Conservation (phyloP, 148 eudicot genomes). For the Rhododendron ferrugineum region DNA sequence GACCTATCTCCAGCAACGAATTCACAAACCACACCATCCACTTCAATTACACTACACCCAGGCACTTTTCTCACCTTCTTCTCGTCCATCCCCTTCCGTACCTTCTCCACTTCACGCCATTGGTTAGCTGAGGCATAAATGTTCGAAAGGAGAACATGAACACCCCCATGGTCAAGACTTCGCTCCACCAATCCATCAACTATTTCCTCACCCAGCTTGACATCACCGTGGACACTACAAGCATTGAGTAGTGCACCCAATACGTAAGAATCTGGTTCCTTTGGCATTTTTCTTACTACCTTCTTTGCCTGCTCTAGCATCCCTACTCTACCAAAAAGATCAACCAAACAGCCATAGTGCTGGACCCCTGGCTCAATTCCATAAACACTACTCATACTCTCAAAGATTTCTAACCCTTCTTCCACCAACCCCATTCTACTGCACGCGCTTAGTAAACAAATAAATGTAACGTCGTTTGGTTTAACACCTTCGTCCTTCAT, state of each 20-base stretch:
- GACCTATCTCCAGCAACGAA: constrained; percentile 48
- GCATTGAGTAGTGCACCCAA: constrained; percentile 61
- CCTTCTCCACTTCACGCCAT: constrained; percentile 52
- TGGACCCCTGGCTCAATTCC: constrained; percentile 47
- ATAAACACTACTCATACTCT: constrained; percentile 39
- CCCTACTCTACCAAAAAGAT: constrained; percentile 65
- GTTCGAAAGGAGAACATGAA: constrained; percentile 55
- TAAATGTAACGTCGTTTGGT: constrained; percentile 57
- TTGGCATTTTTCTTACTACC: constrained; percentile 40
- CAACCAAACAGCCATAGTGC: constrained; percentile 67
- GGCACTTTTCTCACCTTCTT: constrained; percentile 50
- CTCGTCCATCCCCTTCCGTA: constrained; percentile 46
- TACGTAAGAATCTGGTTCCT: constrained; percentile 50
- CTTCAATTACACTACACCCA: constrained; percentile 62
- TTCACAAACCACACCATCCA: constrained; percentile 45
- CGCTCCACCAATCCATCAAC: constrained; percentile 28
- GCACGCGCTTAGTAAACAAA: constrained; percentile 51
- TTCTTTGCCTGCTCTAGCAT: constrained; percentile 49
- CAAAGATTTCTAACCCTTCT: constrained; percentile 52
- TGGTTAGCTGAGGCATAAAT: constrained; percentile 51
- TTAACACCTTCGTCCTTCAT: constrained; percentile 45
- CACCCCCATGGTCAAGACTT: constrained; percentile 43
- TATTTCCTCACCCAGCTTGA: constrained; percentile 40
- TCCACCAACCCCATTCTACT: constrained; percentile 52
- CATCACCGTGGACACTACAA: constrained; percentile 46